Evolutionary conservation across 345 rosid genomes (phyloP).

Genomic region (Heritiera fomes): DNA sequence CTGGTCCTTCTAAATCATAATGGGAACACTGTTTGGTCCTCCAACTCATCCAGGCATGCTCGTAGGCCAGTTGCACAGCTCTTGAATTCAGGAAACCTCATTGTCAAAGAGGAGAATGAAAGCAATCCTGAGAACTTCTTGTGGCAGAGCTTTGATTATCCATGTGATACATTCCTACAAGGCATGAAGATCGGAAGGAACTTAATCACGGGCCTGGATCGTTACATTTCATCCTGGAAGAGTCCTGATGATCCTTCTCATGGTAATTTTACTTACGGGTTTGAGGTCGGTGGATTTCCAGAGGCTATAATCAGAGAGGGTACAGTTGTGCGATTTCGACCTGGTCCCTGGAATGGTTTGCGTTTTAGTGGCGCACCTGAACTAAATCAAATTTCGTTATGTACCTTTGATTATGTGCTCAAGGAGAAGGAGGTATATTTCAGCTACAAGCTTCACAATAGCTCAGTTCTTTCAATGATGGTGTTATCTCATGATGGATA

Average conservation of each 20-base stretch:
- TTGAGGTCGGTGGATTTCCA: conserved; percentile 40
- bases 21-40: conserved; percentile 36
- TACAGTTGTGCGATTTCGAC: conserved; percentile 14
- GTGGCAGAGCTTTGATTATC: conserved; percentile 64
- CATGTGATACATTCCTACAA: conserved; percentile 38
- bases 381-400: conserved; percentile 20
- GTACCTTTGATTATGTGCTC: conserved; percentile 24
- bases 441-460: conserved; percentile 27
- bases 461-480: conserved; percentile 33
- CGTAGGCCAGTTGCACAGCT: conserved; percentile 42
- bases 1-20: conserved; percentile 26
- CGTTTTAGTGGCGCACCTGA: conserved; percentile 40
- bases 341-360: conserved; percentile 56
- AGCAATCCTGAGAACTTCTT: conserved; percentile 7
- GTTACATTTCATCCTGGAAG: conserved; percentile 44
- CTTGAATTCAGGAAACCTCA: conserved; percentile 48
- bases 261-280: conserved; percentile 26
- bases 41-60: conserved; percentile 24
- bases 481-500: conserved; percentile 25
- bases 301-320: conserved; percentile 30
- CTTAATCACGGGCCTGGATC: conserved; percentile 27
- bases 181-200: conserved; percentile 53
- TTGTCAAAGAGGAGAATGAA: conserved; percentile 30
- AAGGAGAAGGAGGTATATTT: conserved; percentile 37
- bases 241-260: conserved; percentile 41